Percentiles rank a stretch among this genome's conserved stretches.
Conservation (phyloP, 176 grass and related monocot genomes). For the Oryza glumipatula region DNA sequence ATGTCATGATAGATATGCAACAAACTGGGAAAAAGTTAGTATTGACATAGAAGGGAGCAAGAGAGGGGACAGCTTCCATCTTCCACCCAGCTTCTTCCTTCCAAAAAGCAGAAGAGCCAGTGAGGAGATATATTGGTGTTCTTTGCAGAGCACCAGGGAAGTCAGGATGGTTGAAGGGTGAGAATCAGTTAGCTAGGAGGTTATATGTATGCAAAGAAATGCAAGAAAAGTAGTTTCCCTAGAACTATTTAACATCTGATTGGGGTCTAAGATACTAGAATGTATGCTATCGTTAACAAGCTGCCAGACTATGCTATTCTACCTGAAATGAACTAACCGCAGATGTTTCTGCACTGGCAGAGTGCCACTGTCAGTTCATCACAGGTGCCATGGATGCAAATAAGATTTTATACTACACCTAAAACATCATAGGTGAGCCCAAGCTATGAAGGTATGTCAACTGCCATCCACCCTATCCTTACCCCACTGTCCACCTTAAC, state of each 20-base stretch:
- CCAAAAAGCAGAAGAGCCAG: slow-evolving; percentile 72
- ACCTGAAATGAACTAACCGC: slow-evolving; percentile 14
- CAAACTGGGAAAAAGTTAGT: slow-evolving; percentile 19
- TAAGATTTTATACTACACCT: slow-evolving; percentile 21
- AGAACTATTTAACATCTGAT: slow-evolving; percentile 37
- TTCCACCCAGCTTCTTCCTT: slow-evolving; percentile 58
- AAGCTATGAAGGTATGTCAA: slow-evolving; percentile 38
- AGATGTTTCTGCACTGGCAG: not conserved
- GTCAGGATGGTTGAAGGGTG: slow-evolving; percentile 26
- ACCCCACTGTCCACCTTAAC: slow-evolving; percentile 11
- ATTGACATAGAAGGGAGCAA: slow-evolving; percentile 12
- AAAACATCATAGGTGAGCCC: slow-evolving; percentile 37
- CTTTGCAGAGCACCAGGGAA: slow-evolving; percentile 40
- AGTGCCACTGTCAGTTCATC: slow-evolving; percentile 11
- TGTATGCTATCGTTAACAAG: not conserved
- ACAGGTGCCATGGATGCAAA: slow-evolving; percentile 35
- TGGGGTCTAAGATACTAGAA: not conserved
- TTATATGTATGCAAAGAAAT: slow-evolving; percentile 39
- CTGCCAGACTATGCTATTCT: not conserved
- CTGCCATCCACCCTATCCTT: slow-evolving; percentile 10
- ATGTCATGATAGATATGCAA: slow-evolving; percentile 35
- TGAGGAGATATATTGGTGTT: slow-evolving; percentile 17
- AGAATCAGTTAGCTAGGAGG: slow-evolving; percentile 23
- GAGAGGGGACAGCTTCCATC: slow-evolving; percentile 28
- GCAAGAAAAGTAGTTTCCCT: slow-evolving; percentile 36